Conservation (phyloP, 371 early-diverging fungal species). For the Mucor circinelloides region DNA sequence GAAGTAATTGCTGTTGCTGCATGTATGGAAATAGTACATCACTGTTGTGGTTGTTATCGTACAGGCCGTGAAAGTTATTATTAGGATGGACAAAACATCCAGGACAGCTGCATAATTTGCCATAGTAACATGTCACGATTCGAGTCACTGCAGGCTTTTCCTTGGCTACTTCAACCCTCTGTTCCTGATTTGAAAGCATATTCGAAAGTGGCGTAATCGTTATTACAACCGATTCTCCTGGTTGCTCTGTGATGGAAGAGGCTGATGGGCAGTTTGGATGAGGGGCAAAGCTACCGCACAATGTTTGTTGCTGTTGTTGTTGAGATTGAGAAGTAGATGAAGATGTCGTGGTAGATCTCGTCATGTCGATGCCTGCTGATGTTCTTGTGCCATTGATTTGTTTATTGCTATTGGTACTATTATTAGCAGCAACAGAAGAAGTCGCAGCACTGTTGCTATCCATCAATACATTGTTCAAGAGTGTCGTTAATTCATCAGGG, state of each 20-base stretch:
- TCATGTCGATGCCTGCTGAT: conserved; percentile 5
- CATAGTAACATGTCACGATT: conserved; percentile 33
- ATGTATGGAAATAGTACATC: neutral
- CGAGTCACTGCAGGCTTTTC: conserved; percentile 10
- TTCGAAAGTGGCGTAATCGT: conserved; percentile 42
- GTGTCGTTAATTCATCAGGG: conserved; percentile 21
- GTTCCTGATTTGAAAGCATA: neutral
- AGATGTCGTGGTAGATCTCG: conserved; percentile 9
- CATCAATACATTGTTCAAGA: conserved; percentile 18
- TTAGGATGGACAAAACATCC: conserved; percentile 35
- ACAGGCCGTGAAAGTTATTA: neutral
- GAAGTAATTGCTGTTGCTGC: neutral
- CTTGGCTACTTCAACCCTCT: neutral
- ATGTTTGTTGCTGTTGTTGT: neutral
- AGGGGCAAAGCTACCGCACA: conserved; percentile 13
- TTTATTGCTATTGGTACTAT: neutral
- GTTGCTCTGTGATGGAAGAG: neutral
- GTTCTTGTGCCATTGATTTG: neutral
- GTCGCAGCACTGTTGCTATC: neutral
- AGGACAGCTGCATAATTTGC: conserved; percentile 25
- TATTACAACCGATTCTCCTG: conserved; percentile 39
- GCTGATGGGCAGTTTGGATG: conserved; percentile 11
- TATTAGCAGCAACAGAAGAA: neutral
- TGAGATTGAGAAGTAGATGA: conserved; percentile 1
- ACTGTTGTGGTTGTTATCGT: neutral